These are phyloP conservation scores for Solanum virginianum DNA, from an alignment of 257 asterid genomes.

Conservation along the genomic window DNA sequence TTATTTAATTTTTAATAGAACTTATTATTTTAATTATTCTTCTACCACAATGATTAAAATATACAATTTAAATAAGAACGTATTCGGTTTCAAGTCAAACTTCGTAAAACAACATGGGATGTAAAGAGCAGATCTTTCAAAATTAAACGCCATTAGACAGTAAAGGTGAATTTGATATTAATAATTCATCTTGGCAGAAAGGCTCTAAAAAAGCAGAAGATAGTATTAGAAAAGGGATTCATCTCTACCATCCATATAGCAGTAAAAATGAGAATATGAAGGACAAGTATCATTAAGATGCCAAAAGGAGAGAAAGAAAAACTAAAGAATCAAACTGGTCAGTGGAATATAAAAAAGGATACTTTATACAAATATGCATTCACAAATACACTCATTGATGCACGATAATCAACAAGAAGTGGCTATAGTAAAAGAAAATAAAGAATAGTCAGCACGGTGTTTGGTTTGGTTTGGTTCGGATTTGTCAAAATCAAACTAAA, in stretches of 20 bases:
- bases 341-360: constrained; percentile 18
- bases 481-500: not conserved
- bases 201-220: not conserved
- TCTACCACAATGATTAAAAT: not conserved
- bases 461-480: not conserved
- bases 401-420: not conserved
- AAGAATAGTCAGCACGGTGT: not conserved
- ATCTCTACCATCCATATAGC: constrained; percentile 4
- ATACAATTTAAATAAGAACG: not conserved
- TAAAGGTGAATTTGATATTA: not conserved
- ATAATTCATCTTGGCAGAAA: not conserved
- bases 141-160: not conserved
- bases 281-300: not conserved
- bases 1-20: too few relatives aligned
- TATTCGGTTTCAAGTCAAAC: not conserved
- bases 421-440: not conserved
- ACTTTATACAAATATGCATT: not conserved
- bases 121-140: not conserved
- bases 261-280: not conserved
- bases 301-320: not conserved
- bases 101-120: not conserved
- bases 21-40: not conserved
- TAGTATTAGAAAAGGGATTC: not conserved
- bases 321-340: constrained; percentile 12
- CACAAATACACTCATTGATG: not conserved